phyloP scores from a whole-genome alignment of 2,329 filamentous ascomycete genomes.

The Claviceps sp. region DNA sequence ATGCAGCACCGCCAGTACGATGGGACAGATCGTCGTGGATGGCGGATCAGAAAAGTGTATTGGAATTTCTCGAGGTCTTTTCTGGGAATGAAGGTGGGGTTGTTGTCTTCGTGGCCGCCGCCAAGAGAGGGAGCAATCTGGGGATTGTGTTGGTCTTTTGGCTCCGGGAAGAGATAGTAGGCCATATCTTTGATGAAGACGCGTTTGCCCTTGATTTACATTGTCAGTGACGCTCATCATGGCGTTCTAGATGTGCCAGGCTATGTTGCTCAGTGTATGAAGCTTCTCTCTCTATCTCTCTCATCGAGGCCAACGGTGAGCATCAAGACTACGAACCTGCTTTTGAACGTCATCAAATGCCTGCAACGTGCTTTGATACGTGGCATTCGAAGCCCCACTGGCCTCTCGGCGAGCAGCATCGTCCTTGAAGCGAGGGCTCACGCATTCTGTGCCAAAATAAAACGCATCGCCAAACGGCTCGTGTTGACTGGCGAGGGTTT shows the following conservation, averaged over 20 bases:
- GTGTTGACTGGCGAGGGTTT: constrained; percentile 72
- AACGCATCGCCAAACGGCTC: constrained; percentile 96
- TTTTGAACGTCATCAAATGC: constrained; percentile 56
- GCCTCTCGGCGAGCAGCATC: constrained; percentile 42
- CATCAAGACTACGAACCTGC: constrained; percentile 43
- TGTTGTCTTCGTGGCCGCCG: constrained; percentile 46
- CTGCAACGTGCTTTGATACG: constrained; percentile 66
- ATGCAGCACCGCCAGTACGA: constrained; percentile 92
- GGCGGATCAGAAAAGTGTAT: constrained; percentile 92
- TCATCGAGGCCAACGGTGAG: too few species aligned
- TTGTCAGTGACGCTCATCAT: neutral
- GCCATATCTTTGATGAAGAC: constrained; percentile 98
- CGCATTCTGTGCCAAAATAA: constrained; percentile 85
- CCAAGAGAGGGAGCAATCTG: constrained; percentile 70
- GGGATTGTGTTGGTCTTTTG: constrained; percentile 44
- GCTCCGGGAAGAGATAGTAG: constrained; percentile 75
- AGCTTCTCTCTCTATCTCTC: too few species aligned
- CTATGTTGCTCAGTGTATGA: too few species aligned
- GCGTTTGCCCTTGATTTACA: constrained; percentile 56
- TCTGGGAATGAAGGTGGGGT: constrained; percentile 76
- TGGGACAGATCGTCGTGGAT: constrained; percentile 82
- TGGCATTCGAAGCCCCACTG: constrained; percentile 56
- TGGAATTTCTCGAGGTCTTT: constrained; percentile 64
- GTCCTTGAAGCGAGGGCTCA: constrained; percentile 64
- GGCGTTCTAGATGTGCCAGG: neutral